These are phyloP conservation scores for Herpetomonas samuelpessoai DNA, from an alignment of 208 protist genomes.

Conservation along the genomic window DNA sequence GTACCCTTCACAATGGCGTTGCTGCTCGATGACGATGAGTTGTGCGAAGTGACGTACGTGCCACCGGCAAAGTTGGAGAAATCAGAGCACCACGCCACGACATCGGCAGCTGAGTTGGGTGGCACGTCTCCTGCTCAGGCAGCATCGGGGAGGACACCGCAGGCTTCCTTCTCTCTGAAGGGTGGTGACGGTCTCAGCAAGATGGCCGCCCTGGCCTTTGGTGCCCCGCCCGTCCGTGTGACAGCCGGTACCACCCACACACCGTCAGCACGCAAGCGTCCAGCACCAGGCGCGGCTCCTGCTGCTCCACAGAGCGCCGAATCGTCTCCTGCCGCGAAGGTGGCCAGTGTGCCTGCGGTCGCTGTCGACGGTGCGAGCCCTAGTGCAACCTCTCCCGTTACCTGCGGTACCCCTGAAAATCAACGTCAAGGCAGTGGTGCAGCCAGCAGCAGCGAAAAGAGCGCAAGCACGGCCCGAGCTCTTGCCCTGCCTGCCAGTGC, in stretches of 20 bases:
- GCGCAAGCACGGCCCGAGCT: too few species aligned
- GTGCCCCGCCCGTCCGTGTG: conserved; percentile 13
- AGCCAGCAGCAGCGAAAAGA: not conserved
- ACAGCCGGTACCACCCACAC: too few species aligned
- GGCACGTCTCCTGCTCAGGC: not conserved
- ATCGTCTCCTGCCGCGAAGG: too few species aligned
- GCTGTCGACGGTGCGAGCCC: too few species aligned
- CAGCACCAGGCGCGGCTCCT: too few species aligned
- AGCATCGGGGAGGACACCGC: not conserved
- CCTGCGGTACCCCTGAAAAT: too few species aligned
- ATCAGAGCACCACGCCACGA: not conserved
- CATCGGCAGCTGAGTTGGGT: not conserved
- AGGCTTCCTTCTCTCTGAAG: conserved; percentile 4
- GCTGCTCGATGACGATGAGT: conserved; percentile 37
- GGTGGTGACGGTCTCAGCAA: conserved; percentile 51
- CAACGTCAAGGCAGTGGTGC: conserved; percentile 4
- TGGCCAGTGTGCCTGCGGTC: too few species aligned
- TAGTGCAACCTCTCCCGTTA: too few species aligned
- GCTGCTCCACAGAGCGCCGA: too few species aligned
- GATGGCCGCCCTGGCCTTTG: conserved; percentile 39
- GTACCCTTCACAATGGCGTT: conserved; percentile 15
- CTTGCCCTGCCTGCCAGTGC: too few species aligned
- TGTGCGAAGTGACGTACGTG: conserved; percentile 3
- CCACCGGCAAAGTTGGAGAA: not conserved
- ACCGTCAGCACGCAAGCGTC: too few species aligned